These are phyloP conservation scores for Phytophthora cajani DNA, from an alignment of 352 stramenopile species.

Conservation along the genomic window DNA sequence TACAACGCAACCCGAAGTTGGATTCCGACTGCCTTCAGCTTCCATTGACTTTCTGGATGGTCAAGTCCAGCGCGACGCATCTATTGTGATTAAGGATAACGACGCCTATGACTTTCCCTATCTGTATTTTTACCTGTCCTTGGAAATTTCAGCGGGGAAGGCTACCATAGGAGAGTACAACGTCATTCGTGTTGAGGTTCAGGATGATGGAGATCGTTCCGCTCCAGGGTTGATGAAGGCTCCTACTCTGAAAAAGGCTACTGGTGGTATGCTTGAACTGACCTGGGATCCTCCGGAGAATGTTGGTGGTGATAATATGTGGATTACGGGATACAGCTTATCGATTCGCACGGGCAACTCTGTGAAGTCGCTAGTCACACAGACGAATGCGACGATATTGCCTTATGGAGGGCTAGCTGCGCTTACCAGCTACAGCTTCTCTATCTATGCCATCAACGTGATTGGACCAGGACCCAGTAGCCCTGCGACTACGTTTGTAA, in stretches of 20 bases:
- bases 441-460: slow-evolving; percentile 48
- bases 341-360: slow-evolving; percentile 19
- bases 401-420: slow-evolving; percentile 34
- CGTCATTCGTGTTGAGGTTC: slow-evolving; percentile 42
- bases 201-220: slow-evolving; percentile 61
- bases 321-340: slow-evolving; percentile 51
- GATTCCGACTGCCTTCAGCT: slow-evolving; percentile 35
- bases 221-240: slow-evolving; percentile 38
- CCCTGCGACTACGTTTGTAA: slow-evolving; percentile 21
- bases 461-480: slow-evolving; percentile 39
- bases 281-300: slow-evolving; percentile 56
- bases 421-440: slow-evolving; percentile 43
- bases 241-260: slow-evolving; percentile 30
- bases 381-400: slow-evolving; percentile 45
- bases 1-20: slow-evolving; percentile 34
- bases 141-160: slow-evolving; percentile 39
- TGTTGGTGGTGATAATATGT: slow-evolving; percentile 42
- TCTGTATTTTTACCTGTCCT: slow-evolving; percentile 47
- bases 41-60: slow-evolving; percentile 51
- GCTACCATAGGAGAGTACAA: slow-evolving; percentile 36
- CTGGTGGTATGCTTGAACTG: slow-evolving; percentile 55
- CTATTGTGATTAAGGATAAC: slow-evolving; percentile 55
- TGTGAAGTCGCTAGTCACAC: slow-evolving; percentile 26
- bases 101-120: slow-evolving; percentile 54
- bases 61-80: slow-evolving; percentile 22